Conservation (phyloP, 2,329 filamentous ascomycete species). For the Stenocarpella maydis region DNA sequence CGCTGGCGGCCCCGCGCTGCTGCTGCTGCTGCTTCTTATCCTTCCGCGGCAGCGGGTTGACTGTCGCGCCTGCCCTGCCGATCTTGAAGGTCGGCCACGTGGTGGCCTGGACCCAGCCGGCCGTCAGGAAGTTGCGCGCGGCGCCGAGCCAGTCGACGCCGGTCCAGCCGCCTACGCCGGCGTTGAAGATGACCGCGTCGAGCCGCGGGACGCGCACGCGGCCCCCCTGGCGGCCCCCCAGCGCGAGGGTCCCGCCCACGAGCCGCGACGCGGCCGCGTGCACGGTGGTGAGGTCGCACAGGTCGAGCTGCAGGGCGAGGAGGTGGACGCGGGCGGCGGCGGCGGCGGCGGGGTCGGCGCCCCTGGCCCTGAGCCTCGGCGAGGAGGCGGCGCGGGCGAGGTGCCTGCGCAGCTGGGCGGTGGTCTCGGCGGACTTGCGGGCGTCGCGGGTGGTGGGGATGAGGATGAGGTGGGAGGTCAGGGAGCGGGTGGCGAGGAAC, state of each 20-base stretch:
- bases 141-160: constrained; percentile 76
- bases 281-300: constrained; percentile 65
- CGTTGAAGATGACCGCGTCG: constrained; percentile 84
- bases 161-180: constrained; percentile 86
- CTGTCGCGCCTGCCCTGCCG: constrained; percentile 56
- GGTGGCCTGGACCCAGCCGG: constrained; percentile 69
- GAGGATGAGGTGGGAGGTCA: constrained; percentile 75
- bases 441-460: constrained; percentile 83
- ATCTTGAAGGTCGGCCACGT: constrained; percentile 85
- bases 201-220: constrained; percentile 70
- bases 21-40: constrained; percentile 47
- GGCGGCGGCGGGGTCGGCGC: constrained; percentile 49
- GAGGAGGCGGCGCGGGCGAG: constrained; percentile 57
- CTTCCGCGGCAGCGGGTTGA: constrained; percentile 57
- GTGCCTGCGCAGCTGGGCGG: constrained; percentile 69
- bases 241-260: constrained; percentile 53
- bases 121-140: constrained; percentile 60
- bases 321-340: constrained; percentile 64
- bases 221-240: constrained; percentile 46
- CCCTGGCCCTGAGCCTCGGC: constrained; percentile 50
- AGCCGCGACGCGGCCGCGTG: constrained; percentile 58
- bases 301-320: constrained; percentile 65
- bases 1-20: neutral
- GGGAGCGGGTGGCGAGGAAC: constrained; percentile 76
- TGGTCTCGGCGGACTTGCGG: constrained; percentile 78